Base-by-base conservation (phyloP, 225 moss, liverwort and hornwort species). In the Antitrichia curtipendula region DNA sequence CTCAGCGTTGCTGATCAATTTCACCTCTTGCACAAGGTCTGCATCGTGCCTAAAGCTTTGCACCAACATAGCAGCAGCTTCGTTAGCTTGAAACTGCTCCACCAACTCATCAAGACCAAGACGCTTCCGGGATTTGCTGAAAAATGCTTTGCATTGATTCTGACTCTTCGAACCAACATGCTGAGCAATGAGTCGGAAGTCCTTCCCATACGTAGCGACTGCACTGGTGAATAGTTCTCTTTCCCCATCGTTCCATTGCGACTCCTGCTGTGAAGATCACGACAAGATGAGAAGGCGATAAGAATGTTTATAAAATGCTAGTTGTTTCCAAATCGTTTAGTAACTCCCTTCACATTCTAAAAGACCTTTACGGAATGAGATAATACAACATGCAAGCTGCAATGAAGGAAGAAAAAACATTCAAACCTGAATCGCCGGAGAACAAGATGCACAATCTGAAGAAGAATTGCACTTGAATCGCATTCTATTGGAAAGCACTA, bases 221-320 rank as follows among this genome's bases (percentile, higher is more conserved):
- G 97, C 97, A 88, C 93, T 93, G 49, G 90, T 95, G 83, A 98
- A 98, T 70, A 94, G 89, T n/a, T 95, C 89, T 88, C 95, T 92
- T 88, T 98, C 98, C 61, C 56, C 77, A 84, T 97, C 97, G 56
- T 93, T 95, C 98, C 98, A 98, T 76, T 93, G 91, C 15, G 95
- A 95, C 62, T 96, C 94, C 86, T 92, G 90, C 87, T 90, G 86
- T 84, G 77, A 86, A 68, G 63, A 52, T 64, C 75, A 75, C 11
- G 27, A 10, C 52, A 20, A 74, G 28, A 45, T 64, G 50, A 72
- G 65, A n/a, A 59, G 56, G 69, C 17, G 31, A 34, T 49, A 49
- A 43, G 27, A 61, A 14, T 45, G 36, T 70, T 52, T 17, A 29
- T 32, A 78, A 45, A 86, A 47, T 81, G 62, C 61, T 57, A 56